Percentiles rank a stretch among this genome's conserved stretches.
Evolutionary conservation across 176 grass and related monocot genomes (phyloP).

Genomic region (Aechmea fasciata): DNA sequence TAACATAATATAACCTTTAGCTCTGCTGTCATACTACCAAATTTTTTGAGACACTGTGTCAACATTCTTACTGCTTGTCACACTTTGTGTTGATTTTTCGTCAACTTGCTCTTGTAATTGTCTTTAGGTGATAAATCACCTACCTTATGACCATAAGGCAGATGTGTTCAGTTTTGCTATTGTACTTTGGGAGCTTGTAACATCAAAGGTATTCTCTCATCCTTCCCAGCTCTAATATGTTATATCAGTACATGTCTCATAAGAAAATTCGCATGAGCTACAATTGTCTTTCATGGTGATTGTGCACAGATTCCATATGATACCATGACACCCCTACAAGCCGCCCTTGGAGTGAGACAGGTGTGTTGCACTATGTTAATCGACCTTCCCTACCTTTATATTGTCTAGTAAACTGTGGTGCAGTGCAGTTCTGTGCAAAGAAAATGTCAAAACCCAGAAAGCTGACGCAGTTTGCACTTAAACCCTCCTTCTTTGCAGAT

Average conservation of each 20-base stretch:
- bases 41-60: too few species aligned
- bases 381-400: background rate
- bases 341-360: conserved; percentile 88
- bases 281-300: conserved; percentile 14
- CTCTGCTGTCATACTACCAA: background rate
- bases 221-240: background rate
- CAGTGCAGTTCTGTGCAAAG: too few species aligned
- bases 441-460: too few species aligned
- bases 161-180: conserved; percentile 98
- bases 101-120: background rate
- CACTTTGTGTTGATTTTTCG: too few species aligned
- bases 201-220: conserved; percentile 49
- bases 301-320: conserved; percentile 71
- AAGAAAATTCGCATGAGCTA: background rate
- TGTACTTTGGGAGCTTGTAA: conserved; percentile 96
- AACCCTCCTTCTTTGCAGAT: too few species aligned
- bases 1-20: background rate
- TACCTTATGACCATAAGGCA: conserved; percentile 83
- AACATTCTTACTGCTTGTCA: too few species aligned
- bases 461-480: too few species aligned
- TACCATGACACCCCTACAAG: conserved; percentile 96
- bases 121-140: conserved; percentile 35
- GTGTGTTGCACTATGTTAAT: conserved; percentile 29
- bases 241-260: background rate
- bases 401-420: background rate